Conservation (phyloP, 805 yeast genomes). For the Schizosaccharomyces octosporus region DNA sequence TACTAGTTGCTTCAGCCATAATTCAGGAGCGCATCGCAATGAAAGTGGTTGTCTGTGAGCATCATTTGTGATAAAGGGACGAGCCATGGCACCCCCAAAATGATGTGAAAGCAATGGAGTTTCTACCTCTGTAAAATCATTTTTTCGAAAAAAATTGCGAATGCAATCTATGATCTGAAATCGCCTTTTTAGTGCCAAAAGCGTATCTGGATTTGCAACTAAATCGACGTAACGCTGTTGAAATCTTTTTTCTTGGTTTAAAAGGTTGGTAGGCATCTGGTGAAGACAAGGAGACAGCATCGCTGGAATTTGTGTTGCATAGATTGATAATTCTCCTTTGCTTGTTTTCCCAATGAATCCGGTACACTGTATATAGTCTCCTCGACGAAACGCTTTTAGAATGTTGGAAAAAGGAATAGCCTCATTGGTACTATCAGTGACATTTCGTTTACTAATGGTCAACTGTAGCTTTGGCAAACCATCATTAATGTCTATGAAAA, state of each 20-base stretch:
- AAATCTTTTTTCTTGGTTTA: conserved; percentile 31
- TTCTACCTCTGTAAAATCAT: conserved; percentile 53
- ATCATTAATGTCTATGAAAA: too few relatives aligned
- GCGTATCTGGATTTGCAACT: conserved; percentile 30
- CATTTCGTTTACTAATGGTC: neutral
- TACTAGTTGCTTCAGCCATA: conserved; percentile 69
- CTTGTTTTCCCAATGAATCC: conserved; percentile 60
- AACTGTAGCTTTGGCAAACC: too few relatives aligned
- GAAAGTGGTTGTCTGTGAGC: conserved; percentile 17
- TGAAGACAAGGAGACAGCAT: conserved; percentile 46
- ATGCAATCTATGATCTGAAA: conserved; percentile 30
- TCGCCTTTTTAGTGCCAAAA: conserved; percentile 25
- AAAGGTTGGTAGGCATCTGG: conserved; percentile 41
- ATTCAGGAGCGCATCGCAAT: conserved; percentile 78
- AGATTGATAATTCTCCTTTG: conserved; percentile 54
- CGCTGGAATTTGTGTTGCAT: conserved; percentile 24
- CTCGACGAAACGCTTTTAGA: neutral
- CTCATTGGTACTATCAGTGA: neutral
- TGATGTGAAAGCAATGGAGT: conserved; percentile 56
- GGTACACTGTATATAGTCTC: conserved; percentile 15
- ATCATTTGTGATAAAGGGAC: conserved; percentile 44
- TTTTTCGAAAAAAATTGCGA: conserved; percentile 28
- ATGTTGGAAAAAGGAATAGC: neutral
- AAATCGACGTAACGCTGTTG: conserved; percentile 53
- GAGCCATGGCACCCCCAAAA: conserved; percentile 78